Base-by-base conservation (phyloP, 257 asterid genomes). In the Sherardia arvensis region DNA sequence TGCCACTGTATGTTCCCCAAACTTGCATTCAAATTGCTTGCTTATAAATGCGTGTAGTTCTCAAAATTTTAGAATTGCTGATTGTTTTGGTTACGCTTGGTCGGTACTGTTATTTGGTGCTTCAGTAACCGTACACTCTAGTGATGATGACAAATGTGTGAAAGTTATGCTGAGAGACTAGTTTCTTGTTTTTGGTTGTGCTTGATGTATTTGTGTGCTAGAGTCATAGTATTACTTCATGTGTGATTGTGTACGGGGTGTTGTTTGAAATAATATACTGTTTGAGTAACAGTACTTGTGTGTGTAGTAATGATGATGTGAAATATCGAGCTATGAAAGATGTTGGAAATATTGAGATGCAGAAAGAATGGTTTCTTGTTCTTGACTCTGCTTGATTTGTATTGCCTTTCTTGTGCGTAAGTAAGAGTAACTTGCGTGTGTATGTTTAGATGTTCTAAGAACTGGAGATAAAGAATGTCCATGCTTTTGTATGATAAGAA, bases 1-100 rank as follows among this genome's bases (percentile, higher is more conserved):
- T 14, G 97, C 99, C 77, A 80, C 84, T 8, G 97, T 91, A 81
- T 15, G 62, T 51, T 27, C 14, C 8, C 12, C 32, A 3, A 28
- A 58, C 2, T 29, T n/a, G 33, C 25, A 1, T 58, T 3, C 18
- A 2, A 28, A 28, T 28, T 17, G 5, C 8, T 18, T 9, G 25
- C 18, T 55, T 15, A 27, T 8, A 55, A 17, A 17, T 21, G 0
- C 1, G 5, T 25, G 5, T 54, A 54, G 60, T n/a, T 62, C 4
- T 47, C 10, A 4, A 18, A 6, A 40, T 43, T 7, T 3, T 40
- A 23, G 34, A 12, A n/a, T n/a, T n/a, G n/a, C n/a, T n/a, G n/a
- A n/a, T n/a, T n/a, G 26, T 20, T 21, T 49, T 8, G 56, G 56
- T 49, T 49, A 21, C 2, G 51, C 11, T n/a, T 18, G 20, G n/a